phyloP scores from a whole-genome alignment of 2,329 filamentous ascomycete genomes.

The Fusarium acutatum region DNA sequence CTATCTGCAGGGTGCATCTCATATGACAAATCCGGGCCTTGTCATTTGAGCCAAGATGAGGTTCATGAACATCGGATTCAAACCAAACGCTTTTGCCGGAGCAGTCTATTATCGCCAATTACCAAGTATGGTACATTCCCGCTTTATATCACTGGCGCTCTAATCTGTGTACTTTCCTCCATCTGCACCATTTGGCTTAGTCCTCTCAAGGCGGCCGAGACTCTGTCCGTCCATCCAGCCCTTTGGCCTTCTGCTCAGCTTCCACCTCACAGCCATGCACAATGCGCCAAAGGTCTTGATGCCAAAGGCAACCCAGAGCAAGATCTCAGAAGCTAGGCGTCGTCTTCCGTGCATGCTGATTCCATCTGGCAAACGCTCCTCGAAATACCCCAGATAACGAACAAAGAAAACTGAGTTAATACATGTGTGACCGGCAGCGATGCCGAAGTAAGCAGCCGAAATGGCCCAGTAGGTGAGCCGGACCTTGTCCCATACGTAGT shows the following conservation, averaged over 20 bases:
- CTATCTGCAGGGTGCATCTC: conserved; percentile 14
- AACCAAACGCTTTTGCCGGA: background rate
- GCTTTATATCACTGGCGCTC: background rate
- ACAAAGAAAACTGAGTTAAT: conserved; percentile 30
- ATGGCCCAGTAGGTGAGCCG: conserved; percentile 38
- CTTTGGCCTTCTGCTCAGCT: conserved; percentile 36
- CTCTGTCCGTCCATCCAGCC: conserved; percentile 37
- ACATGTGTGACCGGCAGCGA: conserved; percentile 28
- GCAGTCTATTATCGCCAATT: background rate
- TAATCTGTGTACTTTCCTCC: conserved; percentile 35
- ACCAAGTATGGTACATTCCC: background rate
- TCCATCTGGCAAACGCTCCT: conserved; percentile 36
- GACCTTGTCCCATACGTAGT: conserved; percentile 39
- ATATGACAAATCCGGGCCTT: conserved; percentile 20
- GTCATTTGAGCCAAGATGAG: background rate
- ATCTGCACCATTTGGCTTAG: conserved; percentile 5
- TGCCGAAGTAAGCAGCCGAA: conserved; percentile 26
- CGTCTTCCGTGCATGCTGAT: conserved; percentile 35
- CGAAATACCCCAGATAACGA: conserved; percentile 26
- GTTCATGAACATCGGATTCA: background rate
- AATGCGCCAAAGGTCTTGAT: conserved; percentile 25
- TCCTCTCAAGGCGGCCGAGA: conserved; percentile 23
- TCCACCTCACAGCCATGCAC: conserved; percentile 37
- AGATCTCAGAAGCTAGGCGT: conserved; percentile 15
- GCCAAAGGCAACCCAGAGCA: conserved; percentile 36